Base-by-base conservation (phyloP, 2,329 filamentous ascomycete species). In the Curvularia spicifera region DNA sequence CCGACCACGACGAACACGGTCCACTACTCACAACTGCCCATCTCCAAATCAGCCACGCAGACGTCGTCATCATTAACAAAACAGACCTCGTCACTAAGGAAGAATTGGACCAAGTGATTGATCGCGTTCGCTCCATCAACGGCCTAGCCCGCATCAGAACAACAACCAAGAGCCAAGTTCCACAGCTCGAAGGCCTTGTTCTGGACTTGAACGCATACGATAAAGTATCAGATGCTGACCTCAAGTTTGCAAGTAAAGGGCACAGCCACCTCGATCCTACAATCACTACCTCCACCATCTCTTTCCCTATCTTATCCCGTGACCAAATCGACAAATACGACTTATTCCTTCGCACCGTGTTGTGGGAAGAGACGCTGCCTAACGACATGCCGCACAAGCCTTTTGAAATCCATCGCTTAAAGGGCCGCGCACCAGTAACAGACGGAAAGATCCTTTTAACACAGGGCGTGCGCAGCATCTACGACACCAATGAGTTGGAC, bases 51-150 rank as follows among this genome's bases (percentile, higher is more conserved):
- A 97, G 93, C 1, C 94, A 99, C 71, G 95, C 95, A 6, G 95
- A 99, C 78, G 92, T 98, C 8, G 85, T 99, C 44, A 87, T 99
- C 39, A 86, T 99, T 67, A 99, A 99, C 80, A 99, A 99, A 77
- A 84, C 89, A 3, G 95, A 99, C 72, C 82, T 97, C 3, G 93
- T 98, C 3, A 86, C 84, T 5, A 75, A 84, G 1, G 79, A 84
- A 6, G 87, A 97, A 68, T 83, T 98, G 0, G 78, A 85, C n/a
- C 78, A 73, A 0, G 91, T 97, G 7, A 84, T 83, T 61, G 82
- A 85, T 15, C 85, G 95, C 45, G 88, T 98, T 52, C 81, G 84
- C 53, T 89, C 91, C 5, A 98, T 99, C 76, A 99, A 99, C 73
- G 90, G 90, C 0, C 82, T 97, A 1, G 95, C 95, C 1, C 93